A percentile compares a stretch with the other conserved stretches of the same genome.
Evolutionary conservation across 176 grass and related monocot species (phyloP).

Genomic region (Musa itinerans): DNA sequence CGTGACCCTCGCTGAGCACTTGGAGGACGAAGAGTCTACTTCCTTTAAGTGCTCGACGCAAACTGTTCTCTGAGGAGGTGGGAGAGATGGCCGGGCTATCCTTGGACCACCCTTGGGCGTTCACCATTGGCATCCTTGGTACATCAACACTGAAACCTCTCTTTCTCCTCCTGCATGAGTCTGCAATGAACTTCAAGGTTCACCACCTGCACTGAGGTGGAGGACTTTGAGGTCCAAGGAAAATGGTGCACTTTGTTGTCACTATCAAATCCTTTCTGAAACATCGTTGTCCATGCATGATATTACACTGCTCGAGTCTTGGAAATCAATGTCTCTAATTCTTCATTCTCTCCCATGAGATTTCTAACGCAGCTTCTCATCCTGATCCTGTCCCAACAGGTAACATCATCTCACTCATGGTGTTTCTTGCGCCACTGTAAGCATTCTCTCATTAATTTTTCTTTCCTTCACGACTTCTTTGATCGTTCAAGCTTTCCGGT

Average conservation of each 20-base stretch:
- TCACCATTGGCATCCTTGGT: conserved; percentile 97
- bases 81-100: conserved; percentile 57
- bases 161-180: not conserved
- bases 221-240: no score
- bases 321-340: no score
- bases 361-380: not conserved
- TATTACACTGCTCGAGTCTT: no score
- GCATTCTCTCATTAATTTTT: not conserved
- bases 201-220: no score
- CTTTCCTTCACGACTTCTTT: not conserved
- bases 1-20: not conserved
- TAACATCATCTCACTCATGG: conserved; percentile 80
- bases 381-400: conserved; percentile 29
- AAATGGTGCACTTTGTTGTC: no score
- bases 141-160: not conserved
- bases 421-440: conserved; percentile 74
- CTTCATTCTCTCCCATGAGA: not conserved
- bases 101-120: conserved; percentile 78
- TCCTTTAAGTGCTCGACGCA: not conserved
- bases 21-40: not conserved
- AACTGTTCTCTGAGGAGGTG: not conserved
- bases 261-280: no score
- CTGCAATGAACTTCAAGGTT: not conserved
- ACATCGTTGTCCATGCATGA: no score
- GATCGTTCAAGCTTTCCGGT: not conserved